Evolutionary conservation across 257 asterid genomes (phyloP).

Genomic region (Gentiana dahurica): DNA sequence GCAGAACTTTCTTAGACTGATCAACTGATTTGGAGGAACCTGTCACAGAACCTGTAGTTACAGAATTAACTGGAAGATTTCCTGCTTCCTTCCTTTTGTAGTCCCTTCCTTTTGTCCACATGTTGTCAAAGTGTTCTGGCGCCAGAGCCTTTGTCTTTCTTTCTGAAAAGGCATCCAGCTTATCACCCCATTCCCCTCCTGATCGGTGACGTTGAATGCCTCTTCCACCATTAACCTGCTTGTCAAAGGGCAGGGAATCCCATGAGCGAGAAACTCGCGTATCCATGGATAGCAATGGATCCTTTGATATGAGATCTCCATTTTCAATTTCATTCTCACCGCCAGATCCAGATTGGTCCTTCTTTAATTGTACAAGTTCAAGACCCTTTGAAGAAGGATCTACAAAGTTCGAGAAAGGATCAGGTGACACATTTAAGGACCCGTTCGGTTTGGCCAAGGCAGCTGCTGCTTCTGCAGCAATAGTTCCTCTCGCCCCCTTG

Average conservation of each 20-base stretch:
- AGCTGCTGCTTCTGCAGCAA: conserved; percentile 19
- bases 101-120: conserved; percentile 94
- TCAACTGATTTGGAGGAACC: conserved; percentile 38
- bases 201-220: conserved; percentile 40
- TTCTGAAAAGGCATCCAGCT: conserved; percentile 58
- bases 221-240: conserved; percentile 36
- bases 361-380: conserved; percentile 83
- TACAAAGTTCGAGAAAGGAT: conserved; percentile 38
- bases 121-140: conserved; percentile 88
- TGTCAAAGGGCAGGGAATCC: conserved; percentile 51
- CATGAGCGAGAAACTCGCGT: conserved; percentile 69
- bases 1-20: conserved; percentile 26
- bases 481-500: conserved; percentile 52
- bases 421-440: conserved; percentile 33
- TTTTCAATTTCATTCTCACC: conserved; percentile 25
- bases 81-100: conserved; percentile 49
- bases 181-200: conserved; percentile 89
- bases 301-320: conserved; percentile 44
- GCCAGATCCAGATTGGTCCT: conserved; percentile 34
- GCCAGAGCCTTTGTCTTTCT: conserved; percentile 75
- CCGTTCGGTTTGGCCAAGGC: conserved; percentile 35
- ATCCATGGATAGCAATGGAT: conserved; percentile 80
- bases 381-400: conserved; percentile 83
- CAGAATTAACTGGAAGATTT: conserved; percentile 25
- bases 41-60: conserved; percentile 24